These are phyloP conservation scores for Geum urbanum DNA, from an alignment of 306 rosid genomes.

Conservation along the genomic window DNA sequence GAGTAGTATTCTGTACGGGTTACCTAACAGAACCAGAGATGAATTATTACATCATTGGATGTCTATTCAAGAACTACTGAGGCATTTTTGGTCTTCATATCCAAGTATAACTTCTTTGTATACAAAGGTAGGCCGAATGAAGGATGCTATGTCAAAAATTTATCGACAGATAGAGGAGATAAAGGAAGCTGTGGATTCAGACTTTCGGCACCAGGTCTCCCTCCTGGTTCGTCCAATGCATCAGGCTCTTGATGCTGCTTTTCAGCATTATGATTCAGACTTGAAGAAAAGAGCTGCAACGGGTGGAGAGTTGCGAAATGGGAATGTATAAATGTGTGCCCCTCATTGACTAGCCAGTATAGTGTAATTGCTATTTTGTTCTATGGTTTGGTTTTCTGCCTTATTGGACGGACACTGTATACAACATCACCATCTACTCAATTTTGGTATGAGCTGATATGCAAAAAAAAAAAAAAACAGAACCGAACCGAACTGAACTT, in stretches of 20 bases:
- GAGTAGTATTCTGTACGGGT: conserved; percentile 58
- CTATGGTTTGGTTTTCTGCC: background rate
- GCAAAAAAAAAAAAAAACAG: too few species aligned
- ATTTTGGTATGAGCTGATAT: too few species aligned
- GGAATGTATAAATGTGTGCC: conserved; percentile 39
- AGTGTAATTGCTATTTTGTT: background rate
- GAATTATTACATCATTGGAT: conserved; percentile 85
- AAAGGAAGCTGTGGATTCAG: conserved; percentile 66
- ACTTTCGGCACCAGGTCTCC: conserved; percentile 86
- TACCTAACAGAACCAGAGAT: conserved; percentile 65
- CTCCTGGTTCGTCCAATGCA: conserved; percentile 95
- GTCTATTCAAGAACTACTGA: conserved; percentile 85
- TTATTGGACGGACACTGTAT: too few species aligned
- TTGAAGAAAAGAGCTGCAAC: conserved; percentile 63
- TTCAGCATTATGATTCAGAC: conserved; percentile 80
- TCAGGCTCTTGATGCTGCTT: conserved; percentile 96
- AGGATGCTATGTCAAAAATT: conserved; percentile 86
- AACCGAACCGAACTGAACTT: too few species aligned
- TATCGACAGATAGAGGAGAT: conserved; percentile 95
- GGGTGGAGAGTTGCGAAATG: conserved; percentile 59
- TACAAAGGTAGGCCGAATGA: conserved; percentile 66
- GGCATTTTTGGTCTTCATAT: conserved; percentile 97
- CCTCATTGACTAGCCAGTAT: background rate
- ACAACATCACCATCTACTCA: too few species aligned
- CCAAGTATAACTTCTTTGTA: conserved; percentile 72